A percentile compares a stretch with the other conserved stretches of the same genome.
phyloP scores from a whole-genome alignment of 1,284 basidiomycete species.

The Leccinum pachyderme region DNA sequence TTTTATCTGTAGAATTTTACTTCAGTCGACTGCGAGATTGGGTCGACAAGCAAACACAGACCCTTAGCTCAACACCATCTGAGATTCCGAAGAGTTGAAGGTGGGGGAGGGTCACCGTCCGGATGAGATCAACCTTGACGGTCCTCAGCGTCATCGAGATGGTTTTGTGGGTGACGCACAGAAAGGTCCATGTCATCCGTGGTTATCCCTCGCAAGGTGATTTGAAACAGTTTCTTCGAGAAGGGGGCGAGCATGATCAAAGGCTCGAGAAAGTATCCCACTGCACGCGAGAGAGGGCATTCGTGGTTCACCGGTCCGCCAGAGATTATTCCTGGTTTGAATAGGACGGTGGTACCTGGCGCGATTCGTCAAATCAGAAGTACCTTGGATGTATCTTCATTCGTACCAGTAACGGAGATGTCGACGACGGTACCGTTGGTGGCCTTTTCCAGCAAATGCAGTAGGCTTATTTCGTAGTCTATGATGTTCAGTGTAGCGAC shows the following conservation, averaged over 20 bases:
- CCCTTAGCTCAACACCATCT: constrained; percentile 83
- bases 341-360: constrained; percentile 82
- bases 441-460: constrained; percentile 87
- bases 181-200: constrained; percentile 88
- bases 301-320: constrained; percentile 86
- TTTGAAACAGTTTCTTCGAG: constrained; percentile 81
- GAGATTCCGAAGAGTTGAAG: constrained; percentile 87
- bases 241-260: constrained; percentile 91
- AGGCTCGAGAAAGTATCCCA: constrained; percentile 95
- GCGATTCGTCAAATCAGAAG: constrained; percentile 2
- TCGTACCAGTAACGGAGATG: constrained; percentile 89
- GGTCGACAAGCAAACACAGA: constrained; percentile 34
- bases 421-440: constrained; percentile 97
- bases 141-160: constrained; percentile 4
- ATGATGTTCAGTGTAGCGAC: constrained; percentile 7
- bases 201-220: constrained; percentile 88
- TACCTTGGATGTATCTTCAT: neutral
- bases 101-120: constrained; percentile 92
- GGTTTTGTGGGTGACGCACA: constrained; percentile 44
- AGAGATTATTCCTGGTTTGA: constrained; percentile 90
- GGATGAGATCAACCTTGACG: constrained; percentile 75
- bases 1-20: constrained; percentile 63
- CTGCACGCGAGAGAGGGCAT: constrained; percentile 81
- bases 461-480: constrained; percentile 93
- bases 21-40: neutral